Evolutionary conservation across 2,329 filamentous ascomycete genomes (phyloP), one percentile per base, ranked within the genome.

Genomic region (Aquanectria penicillioides): DNA sequence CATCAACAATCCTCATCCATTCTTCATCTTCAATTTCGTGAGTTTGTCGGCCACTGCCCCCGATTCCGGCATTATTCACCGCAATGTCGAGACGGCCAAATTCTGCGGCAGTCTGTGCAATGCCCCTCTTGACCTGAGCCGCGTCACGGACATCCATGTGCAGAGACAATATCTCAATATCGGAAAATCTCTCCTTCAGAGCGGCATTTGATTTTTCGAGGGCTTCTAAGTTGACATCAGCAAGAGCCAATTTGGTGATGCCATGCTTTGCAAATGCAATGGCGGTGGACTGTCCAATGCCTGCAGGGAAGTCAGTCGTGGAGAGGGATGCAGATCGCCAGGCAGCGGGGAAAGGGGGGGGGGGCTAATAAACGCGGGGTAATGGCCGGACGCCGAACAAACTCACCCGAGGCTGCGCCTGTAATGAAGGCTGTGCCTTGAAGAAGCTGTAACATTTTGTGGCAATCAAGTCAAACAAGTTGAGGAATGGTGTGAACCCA

Each of bases 41-140:
- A 0, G 83, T 85, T 2, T 71, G 70, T 13, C 66, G 70, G 23
- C 77, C 71, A 1, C 67, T 65, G 1, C 81, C 82, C 6, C 73
- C 73, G 22, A 86, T 78, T 3, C 84, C 85, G 2, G 84, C 84
- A 36, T 83, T 82, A 65, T 87, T 86, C 46, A 86, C 76, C 0
- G 82, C 83, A 29, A 84, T 76, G 63, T 87, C 84, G 36, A 87
- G 73, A 3, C 84, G 74, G 8, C 83, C 83, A 67, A 86, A 86
- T 43, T 73, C 68, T 12, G 73, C 67, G 2, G 78, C 78, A 0
- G 76, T 75, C 41, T 75, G 67, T 2, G 72, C 70, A 7, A 87
- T 70, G 17, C 75, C 78, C 4, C 72, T 62, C n/a, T 79, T 75
- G 6, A 86, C 77, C 15, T 78, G 74, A 2, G 61, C 66, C 41